Conservation (phyloP, 1,284 basidiomycete genomes). For the Athelia sp. region DNA sequence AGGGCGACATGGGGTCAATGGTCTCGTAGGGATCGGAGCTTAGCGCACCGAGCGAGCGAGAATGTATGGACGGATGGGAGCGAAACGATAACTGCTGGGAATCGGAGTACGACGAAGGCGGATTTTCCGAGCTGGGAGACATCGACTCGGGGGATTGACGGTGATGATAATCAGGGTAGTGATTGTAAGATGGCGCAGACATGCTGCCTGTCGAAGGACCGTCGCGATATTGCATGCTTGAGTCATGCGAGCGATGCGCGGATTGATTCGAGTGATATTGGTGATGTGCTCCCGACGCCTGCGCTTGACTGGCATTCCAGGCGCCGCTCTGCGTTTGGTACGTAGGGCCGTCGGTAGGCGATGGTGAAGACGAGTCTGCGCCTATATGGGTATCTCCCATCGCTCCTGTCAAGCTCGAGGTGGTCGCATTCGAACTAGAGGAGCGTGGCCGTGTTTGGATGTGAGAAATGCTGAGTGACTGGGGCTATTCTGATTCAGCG, state of each 20-base stretch:
- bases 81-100: not conserved
- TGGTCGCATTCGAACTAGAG: conserved; percentile 32
- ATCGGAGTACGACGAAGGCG: conserved; percentile 7
- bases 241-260: not conserved
- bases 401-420: conserved; percentile 59
- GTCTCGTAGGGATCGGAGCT: conserved; percentile 3
- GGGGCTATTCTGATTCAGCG: conserved; percentile 1
- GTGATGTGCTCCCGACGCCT: not conserved
- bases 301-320: conserved; percentile 16
- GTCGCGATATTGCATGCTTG: not conserved
- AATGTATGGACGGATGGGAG: not conserved
- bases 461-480: not conserved
- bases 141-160: conserved; percentile 21
- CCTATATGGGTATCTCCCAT: conserved; percentile 49
- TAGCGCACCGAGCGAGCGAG: conserved; percentile 1
- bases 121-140: conserved; percentile 18
- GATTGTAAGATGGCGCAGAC: conserved; percentile 11
- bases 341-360: conserved; percentile 20
- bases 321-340: conserved; percentile 10
- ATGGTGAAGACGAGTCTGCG: conserved; percentile 27
- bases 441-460: conserved; percentile 7
- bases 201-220: conserved; percentile 12
- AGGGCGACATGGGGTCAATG: conserved; percentile 9
- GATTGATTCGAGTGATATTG: too few relatives aligned
- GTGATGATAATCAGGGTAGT: conserved; percentile 14